These are phyloP conservation scores for Hygrocybe coccinea DNA, from an alignment of 768 basidiomycete species.

Conservation along the genomic window DNA sequence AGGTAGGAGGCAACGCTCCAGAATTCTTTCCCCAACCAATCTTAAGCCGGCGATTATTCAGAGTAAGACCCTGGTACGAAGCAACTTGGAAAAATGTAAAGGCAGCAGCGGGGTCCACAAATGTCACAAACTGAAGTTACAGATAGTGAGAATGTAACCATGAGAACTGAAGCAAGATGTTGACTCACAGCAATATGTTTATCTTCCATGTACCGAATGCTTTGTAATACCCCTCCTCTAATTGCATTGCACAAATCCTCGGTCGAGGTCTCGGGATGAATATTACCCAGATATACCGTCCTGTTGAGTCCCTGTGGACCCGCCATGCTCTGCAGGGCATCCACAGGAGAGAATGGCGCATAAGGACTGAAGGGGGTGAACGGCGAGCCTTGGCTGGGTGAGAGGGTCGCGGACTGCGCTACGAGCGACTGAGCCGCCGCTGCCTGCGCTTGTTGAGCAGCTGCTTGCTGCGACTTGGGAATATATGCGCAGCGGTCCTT, in stretches of 20 bases:
- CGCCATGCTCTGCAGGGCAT: conserved; percentile 20
- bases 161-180: neutral
- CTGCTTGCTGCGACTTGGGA: conserved; percentile 90
- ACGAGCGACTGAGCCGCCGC: conserved; percentile 72
- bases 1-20: conserved; percentile 75
- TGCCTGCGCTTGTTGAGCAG: conserved; percentile 80
- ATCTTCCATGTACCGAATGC: conserved; percentile 91
- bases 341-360: conserved; percentile 43
- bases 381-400: conserved; percentile 18
- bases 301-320: conserved; percentile 65
- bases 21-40: conserved; percentile 98
- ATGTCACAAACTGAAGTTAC: conserved; percentile 77
- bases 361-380: conserved; percentile 52
- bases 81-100: conserved; percentile 94
- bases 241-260: conserved; percentile 97
- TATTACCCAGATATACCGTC: conserved; percentile 93
- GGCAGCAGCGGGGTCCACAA: conserved; percentile 89
- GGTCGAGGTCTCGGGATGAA: conserved; percentile 90
- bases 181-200: conserved; percentile 87
- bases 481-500: conserved; percentile 99
- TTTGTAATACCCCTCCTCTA: conserved; percentile 93
- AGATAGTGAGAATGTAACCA: conserved; percentile 4
- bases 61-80: conserved; percentile 79
- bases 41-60: conserved; percentile 92
- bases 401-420: conserved; percentile 47